Evolutionary conservation across 305 asterid genomes (phyloP).

Genomic region (Fraxinus dipetala): DNA sequence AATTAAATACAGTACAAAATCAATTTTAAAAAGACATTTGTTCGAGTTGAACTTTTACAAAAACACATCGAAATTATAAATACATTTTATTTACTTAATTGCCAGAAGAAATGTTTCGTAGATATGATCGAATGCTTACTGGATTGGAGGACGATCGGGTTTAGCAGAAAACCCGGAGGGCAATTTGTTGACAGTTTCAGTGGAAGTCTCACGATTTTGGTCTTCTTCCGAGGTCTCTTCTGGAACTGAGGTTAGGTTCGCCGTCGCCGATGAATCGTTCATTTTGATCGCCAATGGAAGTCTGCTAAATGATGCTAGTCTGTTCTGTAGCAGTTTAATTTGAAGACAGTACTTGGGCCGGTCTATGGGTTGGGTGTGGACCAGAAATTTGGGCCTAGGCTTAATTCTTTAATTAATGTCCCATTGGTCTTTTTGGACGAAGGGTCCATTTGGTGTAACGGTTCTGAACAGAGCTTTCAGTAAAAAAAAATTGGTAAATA

Average conservation of each 20-base stretch:
- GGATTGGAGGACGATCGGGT: constrained; percentile 65
- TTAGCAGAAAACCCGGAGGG: constrained; percentile 62
- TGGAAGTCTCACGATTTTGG: constrained; percentile 28
- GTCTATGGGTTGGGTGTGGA: not conserved
- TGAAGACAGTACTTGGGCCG: not conserved
- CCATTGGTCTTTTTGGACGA: too few relatives aligned
- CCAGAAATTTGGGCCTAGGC: not conserved
- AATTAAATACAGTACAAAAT: not conserved
- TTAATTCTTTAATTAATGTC: too few relatives aligned
- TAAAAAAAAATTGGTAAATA: too few relatives aligned
- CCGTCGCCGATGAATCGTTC: constrained; percentile 43
- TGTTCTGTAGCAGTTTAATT: not conserved
- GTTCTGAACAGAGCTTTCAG: too few relatives aligned
- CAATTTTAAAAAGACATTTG: not conserved
- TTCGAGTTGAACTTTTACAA: not conserved
- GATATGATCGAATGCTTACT: constrained; percentile 39
- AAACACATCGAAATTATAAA: not conserved
- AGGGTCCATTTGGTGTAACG: too few relatives aligned
- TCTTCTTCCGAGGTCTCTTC: constrained; percentile 46
- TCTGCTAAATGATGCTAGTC: not conserved
- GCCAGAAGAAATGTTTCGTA: constrained; percentile 3
- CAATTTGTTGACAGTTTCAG: constrained; percentile 25
- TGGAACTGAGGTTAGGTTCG: constrained; percentile 53
- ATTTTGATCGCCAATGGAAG: constrained; percentile 22
- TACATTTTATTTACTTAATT: not conserved